These are phyloP conservation scores for Juglanconis juglandina DNA, from an alignment of 2,329 filamentous ascomycete species.

Conservation along the genomic window DNA sequence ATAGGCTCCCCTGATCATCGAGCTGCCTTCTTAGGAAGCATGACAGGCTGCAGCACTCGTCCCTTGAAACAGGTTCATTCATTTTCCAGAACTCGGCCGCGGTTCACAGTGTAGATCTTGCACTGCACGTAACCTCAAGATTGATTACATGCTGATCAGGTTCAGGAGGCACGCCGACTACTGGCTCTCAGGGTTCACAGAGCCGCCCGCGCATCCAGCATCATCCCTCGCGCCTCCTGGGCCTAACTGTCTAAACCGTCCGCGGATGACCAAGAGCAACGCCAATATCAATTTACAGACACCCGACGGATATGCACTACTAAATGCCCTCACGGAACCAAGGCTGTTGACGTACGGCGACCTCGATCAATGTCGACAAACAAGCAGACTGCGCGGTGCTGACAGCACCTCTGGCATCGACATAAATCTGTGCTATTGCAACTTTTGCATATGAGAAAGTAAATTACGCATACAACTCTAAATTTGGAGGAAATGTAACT, in stretches of 20 bases:
- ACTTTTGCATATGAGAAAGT: neutral
- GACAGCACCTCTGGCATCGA: neutral
- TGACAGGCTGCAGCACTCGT: neutral
- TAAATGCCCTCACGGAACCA: neutral
- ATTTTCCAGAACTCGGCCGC: neutral
- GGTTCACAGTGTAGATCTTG: neutral
- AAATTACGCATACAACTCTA: neutral
- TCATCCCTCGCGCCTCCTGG: slow-evolving; percentile 1
- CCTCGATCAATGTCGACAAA: too few relatives aligned
- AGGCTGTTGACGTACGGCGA: neutral
- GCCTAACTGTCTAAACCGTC: neutral
- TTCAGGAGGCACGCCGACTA: neutral
- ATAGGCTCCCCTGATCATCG: neutral
- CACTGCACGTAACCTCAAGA: neutral
- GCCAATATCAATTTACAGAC: neutral
- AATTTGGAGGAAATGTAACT: neutral
- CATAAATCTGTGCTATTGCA: neutral
- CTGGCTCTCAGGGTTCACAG: neutral
- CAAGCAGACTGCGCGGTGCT: neutral
- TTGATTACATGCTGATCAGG: neutral
- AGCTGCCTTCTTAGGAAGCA: too few relatives aligned
- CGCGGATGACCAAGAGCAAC: neutral
- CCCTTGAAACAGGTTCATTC: slow-evolving; percentile 5
- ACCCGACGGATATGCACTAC: neutral
- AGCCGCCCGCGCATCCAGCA: neutral